Base-by-base conservation (phyloP, 2,329 filamentous ascomycete genomes). In the Sporothrix inflata region DNA sequence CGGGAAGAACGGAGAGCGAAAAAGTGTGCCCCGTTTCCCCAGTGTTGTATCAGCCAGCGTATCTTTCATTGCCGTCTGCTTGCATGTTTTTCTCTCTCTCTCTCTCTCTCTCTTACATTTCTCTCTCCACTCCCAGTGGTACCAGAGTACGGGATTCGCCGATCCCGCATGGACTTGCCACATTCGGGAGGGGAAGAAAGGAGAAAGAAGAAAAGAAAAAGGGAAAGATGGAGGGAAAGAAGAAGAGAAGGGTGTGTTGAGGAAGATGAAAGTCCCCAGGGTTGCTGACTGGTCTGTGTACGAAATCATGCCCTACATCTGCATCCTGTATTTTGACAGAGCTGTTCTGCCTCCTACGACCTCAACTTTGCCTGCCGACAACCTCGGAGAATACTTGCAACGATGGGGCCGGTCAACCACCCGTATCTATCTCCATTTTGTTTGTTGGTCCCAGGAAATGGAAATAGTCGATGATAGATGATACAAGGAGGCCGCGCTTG, bases 81-180 rank as follows among this genome's bases (percentile, higher is more conserved):
- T 24, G 19, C 34, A 40, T 40, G 8, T 24, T 24, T 12, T 61
- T 42, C 30, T 61, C 2, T 8, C 21, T 21, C 30, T 12, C 34
- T 38, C 55, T 60, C 9, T 6, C n/a, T 40, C 1, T 21, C 19
- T 4, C n/a, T 24, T 0, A 24, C 14, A 12, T 19, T 4, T 19
- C 7, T 34, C 53, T 57, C 53, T 34, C 27, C 55, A 60, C 55
- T n/a, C 14, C 9, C 27, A 42, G n/a, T 16, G n/a, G n/a, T 42
- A 42, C 60, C n/a, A 42, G 12, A 27, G 34, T 16, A 27, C 34
- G 38, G 34, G 60, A 63, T 21, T 63, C 38, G 60, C 60, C 38
- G 38, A 63, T 63, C n/a, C 38, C 38, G 60, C 34, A 24, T 63
- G 16, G 60, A 42, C 60, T 63, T 63, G n/a, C 60, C 12, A 11